Evolutionary conservation across 116 monocot genomes (phyloP).

Genomic region (Papilionanthe hybrid): DNA sequence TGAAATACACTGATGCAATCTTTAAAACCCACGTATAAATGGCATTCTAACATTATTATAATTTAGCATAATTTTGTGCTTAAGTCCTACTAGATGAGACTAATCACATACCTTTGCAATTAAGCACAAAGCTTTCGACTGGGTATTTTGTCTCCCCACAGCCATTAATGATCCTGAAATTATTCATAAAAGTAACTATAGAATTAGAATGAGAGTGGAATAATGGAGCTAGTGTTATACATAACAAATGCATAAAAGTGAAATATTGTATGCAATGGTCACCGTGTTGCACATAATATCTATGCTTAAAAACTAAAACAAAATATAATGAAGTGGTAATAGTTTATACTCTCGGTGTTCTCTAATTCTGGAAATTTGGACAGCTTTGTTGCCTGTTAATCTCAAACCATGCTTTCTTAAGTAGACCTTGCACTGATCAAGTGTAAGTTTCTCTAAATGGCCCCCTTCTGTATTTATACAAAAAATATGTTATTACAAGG

Average conservation of each 20-base stretch:
- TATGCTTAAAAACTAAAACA: neutral
- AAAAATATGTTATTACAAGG: neutral
- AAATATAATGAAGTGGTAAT: neutral
- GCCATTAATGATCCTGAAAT: slow-evolving; percentile 55
- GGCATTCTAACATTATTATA: neutral
- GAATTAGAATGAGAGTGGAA: neutral
- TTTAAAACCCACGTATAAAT: neutral
- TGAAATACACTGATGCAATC: neutral
- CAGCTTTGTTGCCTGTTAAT: slow-evolving; percentile 59
- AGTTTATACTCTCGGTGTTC: slow-evolving; percentile 56
- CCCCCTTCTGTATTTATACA: slow-evolving; percentile 35
- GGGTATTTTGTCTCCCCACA: slow-evolving; percentile 68
- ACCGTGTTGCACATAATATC: neutral
- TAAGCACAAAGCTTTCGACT: slow-evolving; percentile 56
- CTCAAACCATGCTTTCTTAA: slow-evolving; percentile 67
- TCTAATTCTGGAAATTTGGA: slow-evolving; percentile 44
- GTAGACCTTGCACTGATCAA: slow-evolving; percentile 74
- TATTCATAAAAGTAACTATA: neutral
- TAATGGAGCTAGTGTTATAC: neutral
- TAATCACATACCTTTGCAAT: slow-evolving; percentile 64
- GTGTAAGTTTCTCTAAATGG: slow-evolving; percentile 48
- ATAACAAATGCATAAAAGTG: neutral
- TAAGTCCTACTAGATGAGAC: neutral
- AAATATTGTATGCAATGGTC: neutral
- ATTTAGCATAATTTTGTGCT: neutral